phyloP scores from a whole-genome alignment of 148 eudicot genomes.

The Cornus florida region DNA sequence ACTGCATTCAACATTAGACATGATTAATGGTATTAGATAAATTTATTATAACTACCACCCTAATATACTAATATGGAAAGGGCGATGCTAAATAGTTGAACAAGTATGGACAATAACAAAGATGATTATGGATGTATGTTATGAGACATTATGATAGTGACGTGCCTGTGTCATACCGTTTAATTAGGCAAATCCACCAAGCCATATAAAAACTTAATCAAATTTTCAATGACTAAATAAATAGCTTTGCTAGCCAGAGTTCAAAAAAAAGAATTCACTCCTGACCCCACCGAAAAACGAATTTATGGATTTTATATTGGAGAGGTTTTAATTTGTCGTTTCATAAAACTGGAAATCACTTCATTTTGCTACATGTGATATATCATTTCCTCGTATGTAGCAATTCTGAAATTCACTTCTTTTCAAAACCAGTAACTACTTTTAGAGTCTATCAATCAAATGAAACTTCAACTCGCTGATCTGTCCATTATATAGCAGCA shows the following conservation, averaged over 20 bases:
- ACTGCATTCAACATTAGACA: neutral
- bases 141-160: neutral
- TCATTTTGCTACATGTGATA: no score
- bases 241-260: neutral
- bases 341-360: no score
- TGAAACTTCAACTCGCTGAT: no score
- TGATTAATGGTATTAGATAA: neutral
- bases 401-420: neutral
- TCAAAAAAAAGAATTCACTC: no score
- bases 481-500: no score
- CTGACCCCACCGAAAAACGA: no score
- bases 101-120: neutral
- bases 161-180: neutral
- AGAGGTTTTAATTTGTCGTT: no score
- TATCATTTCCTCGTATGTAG: no score
- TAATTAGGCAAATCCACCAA: neutral
- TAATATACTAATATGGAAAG: neutral
- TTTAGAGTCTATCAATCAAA: no score
- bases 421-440: no score
- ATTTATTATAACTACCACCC: neutral
- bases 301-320: no score
- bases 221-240: neutral
- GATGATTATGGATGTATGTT: neutral
- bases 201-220: neutral
- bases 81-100: neutral